These are phyloP conservation scores for Neurospora sublineolata DNA, from an alignment of 495 filamentous ascomycete genomes.

Conservation along the genomic window DNA sequence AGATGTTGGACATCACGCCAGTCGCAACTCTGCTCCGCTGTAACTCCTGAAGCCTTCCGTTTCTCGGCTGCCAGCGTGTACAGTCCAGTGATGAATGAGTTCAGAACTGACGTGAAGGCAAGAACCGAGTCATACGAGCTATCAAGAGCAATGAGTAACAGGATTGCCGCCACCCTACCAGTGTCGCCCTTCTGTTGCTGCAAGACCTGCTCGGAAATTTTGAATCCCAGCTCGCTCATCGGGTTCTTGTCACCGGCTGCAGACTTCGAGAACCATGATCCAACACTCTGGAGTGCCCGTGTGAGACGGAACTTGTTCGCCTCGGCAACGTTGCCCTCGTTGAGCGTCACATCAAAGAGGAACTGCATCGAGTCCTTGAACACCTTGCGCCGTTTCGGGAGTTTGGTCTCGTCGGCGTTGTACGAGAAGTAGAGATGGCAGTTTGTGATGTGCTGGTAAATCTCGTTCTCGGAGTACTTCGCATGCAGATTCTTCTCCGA, in stretches of 20 bases:
- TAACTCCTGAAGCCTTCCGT: background rate
- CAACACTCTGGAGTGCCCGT: background rate
- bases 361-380: slow-evolving; percentile 5
- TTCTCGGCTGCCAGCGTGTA: background rate
- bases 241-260: background rate
- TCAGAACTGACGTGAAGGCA: slow-evolving; percentile 1
- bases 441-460: slow-evolving; percentile 14
- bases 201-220: slow-evolving; percentile 2
- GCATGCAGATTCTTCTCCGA: background rate
- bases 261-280: background rate
- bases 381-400: slow-evolving; percentile 5
- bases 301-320: background rate
- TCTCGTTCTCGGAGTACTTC: slow-evolving; percentile 10
- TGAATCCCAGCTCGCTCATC: slow-evolving; percentile 4
- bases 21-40: background rate
- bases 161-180: slow-evolving; percentile 4
- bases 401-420: slow-evolving; percentile 11
- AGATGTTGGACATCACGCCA: slow-evolving; percentile 2
- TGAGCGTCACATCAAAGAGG: slow-evolving; percentile 3
- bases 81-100: background rate
- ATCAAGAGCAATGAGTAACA: slow-evolving; percentile 9
- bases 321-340: background rate
- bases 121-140: slow-evolving; percentile 9
- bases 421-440: slow-evolving; percentile 12
- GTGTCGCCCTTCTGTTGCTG: slow-evolving; percentile 1